These are phyloP conservation scores for Casuarina equisetifolia DNA, from an alignment of 306 rosid species.

Conservation along the genomic window DNA sequence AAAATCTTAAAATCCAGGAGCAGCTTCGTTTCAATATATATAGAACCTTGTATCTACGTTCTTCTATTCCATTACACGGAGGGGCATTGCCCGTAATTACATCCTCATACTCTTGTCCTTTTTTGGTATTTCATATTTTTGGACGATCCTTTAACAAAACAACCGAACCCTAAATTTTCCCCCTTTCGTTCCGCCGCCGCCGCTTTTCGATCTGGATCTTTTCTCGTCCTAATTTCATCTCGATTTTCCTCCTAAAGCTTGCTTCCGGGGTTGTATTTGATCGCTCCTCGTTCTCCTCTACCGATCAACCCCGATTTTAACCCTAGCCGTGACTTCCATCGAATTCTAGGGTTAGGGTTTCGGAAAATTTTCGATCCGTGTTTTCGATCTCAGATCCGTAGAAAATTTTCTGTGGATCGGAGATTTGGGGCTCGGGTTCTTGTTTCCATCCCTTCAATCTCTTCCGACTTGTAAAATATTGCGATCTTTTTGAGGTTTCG, in stretches of 20 bases:
- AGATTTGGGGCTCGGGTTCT: conserved; percentile 25
- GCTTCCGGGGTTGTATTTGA: conserved; percentile 3
- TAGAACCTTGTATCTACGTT: conserved; percentile 32
- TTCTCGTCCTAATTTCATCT: conserved; percentile 35
- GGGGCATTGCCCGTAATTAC: conserved; percentile 51
- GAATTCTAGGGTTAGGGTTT: conserved; percentile 52
- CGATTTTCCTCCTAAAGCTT: not conserved
- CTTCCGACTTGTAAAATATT: conserved; percentile 21
- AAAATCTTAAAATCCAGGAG: conserved; percentile 28
- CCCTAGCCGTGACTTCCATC: conserved; percentile 14
- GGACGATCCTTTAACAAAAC: conserved; percentile 26
- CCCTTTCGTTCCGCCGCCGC: conserved; percentile 52
- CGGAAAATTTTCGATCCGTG: conserved; percentile 37
- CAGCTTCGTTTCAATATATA: conserved; percentile 40
- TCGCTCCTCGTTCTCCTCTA: conserved; percentile 19
- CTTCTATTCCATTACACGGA: conserved; percentile 5
- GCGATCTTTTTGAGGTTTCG: conserved; percentile 11
- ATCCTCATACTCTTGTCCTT: conserved; percentile 45
- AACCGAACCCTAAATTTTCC: conserved; percentile 57
- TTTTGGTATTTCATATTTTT: conserved; percentile 37
- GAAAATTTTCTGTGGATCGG: not conserved
- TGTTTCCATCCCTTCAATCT: not conserved
- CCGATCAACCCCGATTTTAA: conserved; percentile 37
- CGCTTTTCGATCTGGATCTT: conserved; percentile 51
- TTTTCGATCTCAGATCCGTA: conserved; percentile 37